phyloP scores from a whole-genome alignment of 345 rosid species.

The Moricandia arvensis region DNA sequence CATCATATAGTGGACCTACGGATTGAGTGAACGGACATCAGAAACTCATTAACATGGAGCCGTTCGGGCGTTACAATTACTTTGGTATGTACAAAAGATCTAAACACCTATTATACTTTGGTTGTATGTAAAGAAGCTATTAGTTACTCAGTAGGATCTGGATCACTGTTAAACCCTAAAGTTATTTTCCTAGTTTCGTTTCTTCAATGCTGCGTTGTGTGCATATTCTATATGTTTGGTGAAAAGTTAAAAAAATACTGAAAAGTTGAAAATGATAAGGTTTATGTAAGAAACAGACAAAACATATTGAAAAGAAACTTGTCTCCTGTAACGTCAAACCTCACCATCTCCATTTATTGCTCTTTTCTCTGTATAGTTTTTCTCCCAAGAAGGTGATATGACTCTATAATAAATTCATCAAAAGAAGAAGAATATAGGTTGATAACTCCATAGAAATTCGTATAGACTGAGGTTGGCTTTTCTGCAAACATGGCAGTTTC shows the following conservation, averaged over 20 bases:
- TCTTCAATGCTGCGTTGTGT: too few relatives aligned
- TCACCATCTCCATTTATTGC: constrained; percentile 34
- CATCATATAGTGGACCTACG: too few relatives aligned
- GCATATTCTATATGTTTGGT: not conserved
- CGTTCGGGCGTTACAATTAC: too few relatives aligned
- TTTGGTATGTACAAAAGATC: too few relatives aligned
- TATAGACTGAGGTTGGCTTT: constrained; percentile 14
- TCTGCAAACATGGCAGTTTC: constrained; percentile 27
- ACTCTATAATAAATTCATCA: not conserved
- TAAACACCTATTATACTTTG: too few relatives aligned
- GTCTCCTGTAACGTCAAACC: constrained; percentile 35
- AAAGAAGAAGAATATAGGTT: constrained; percentile 1
- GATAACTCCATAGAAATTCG: constrained; percentile 14
- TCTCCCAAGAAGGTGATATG: constrained; percentile 13
- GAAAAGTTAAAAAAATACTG: constrained; percentile 25
- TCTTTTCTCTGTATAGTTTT: not conserved
- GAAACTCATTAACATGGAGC: too few relatives aligned
- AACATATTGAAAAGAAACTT: constrained; percentile 28
- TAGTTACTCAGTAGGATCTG: too few relatives aligned
- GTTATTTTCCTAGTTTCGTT: too few relatives aligned
- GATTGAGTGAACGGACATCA: too few relatives aligned
- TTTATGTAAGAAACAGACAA: constrained; percentile 22
- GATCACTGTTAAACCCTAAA: too few relatives aligned
- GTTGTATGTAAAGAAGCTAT: too few relatives aligned
- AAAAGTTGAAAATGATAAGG: constrained; percentile 29